These are phyloP conservation scores for Fusarium sp. DNA, from an alignment of 2,329 filamentous ascomycete genomes.

Conservation along the genomic window DNA sequence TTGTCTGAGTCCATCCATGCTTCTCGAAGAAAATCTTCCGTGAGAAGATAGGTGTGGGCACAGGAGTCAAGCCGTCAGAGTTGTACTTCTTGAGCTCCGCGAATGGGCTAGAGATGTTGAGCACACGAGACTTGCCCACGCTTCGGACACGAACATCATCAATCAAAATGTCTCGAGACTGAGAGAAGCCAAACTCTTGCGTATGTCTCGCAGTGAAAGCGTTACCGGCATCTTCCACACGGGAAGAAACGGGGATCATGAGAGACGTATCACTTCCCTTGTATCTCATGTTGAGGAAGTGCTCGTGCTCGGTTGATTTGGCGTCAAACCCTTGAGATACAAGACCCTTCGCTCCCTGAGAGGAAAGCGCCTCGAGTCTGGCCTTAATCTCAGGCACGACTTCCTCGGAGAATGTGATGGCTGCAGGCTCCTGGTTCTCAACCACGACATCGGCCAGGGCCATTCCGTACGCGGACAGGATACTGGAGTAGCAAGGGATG, in stretches of 20 bases:
- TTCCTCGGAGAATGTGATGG: constrained; percentile 40
- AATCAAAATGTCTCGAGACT: constrained; percentile 52
- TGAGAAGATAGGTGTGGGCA: constrained; percentile 30
- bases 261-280: constrained; percentile 55
- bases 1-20: constrained; percentile 41
- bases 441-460: constrained; percentile 58
- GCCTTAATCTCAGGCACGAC: constrained; percentile 28
- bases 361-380: constrained; percentile 38
- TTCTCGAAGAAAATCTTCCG: constrained; percentile 42
- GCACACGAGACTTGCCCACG: constrained; percentile 43
- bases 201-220: constrained; percentile 50
- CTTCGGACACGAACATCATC: constrained; percentile 56
- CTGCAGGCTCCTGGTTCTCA: constrained; percentile 52
- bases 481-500: constrained; percentile 57
- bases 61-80: not conserved
- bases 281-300: constrained; percentile 58
- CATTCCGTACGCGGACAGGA: constrained; percentile 59
- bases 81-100: constrained; percentile 37
- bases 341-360: constrained; percentile 36
- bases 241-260: constrained; percentile 48
- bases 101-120: constrained; percentile 40
- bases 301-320: constrained; percentile 55
- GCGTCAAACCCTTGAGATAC: constrained; percentile 50
- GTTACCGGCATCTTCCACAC: constrained; percentile 43
- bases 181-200: constrained; percentile 55